These are phyloP conservation scores for Microdochium nivale DNA, from an alignment of 2,329 filamentous ascomycete genomes.

Conservation along the genomic window DNA sequence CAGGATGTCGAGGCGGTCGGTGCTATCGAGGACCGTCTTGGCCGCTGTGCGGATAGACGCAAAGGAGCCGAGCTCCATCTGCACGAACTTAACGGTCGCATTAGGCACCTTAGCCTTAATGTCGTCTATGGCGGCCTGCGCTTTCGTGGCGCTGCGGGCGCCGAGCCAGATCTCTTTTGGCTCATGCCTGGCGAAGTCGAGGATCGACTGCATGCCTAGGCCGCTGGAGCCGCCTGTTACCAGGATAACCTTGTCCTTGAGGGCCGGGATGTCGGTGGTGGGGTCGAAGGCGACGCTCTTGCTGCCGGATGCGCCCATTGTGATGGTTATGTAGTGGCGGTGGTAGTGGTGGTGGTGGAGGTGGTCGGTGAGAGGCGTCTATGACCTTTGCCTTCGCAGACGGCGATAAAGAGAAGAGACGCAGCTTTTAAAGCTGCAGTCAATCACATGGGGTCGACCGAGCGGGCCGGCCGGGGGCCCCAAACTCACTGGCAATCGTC, in stretches of 20 bases:
- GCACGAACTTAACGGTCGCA: conserved; percentile 15
- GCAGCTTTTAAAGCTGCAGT: neutral
- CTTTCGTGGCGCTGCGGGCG: conserved; percentile 21
- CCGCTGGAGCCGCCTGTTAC: conserved; percentile 29
- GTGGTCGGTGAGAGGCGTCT: neutral
- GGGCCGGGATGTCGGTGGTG: conserved; percentile 18
- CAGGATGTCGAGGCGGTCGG: conserved; percentile 27
- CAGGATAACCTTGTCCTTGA: conserved; percentile 23
- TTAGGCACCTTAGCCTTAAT: conserved; percentile 6
- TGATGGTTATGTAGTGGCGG: neutral
- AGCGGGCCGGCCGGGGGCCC: neutral
- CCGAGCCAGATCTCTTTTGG: conserved; percentile 3
- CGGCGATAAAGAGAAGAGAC: neutral
- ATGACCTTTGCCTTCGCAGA: neutral
- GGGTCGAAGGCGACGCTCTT: conserved; percentile 9
- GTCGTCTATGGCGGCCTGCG: conserved; percentile 15
- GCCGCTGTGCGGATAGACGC: conserved; percentile 22
- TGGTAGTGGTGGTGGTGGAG: neutral
- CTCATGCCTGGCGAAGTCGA: conserved; percentile 25
- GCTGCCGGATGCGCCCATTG: neutral
- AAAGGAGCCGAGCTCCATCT: conserved; percentile 27
- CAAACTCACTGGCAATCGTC: neutral
- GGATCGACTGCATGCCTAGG: conserved; percentile 26
- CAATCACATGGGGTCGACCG: neutral
- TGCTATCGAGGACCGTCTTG: neutral